Evolutionary conservation across 2,329 filamentous ascomycete species (phyloP), one percentile per base, ranked within the genome.

Genomic region (Fusarium pininemorale): DNA sequence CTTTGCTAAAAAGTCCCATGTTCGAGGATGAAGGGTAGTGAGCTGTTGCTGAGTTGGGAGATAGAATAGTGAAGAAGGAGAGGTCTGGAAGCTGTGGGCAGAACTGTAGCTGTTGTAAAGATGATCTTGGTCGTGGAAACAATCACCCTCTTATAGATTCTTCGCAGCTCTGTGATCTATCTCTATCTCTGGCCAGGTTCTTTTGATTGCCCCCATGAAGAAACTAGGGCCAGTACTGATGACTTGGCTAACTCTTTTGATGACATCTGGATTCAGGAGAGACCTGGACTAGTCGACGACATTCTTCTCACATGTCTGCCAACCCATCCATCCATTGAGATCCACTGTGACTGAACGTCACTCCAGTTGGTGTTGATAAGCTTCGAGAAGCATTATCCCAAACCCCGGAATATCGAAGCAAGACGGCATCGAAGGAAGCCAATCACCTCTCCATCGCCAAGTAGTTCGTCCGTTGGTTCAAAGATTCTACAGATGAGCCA

Each of bases 131-230:
- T 3, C 2, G 9, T 22, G 54, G 38, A n/a, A 44, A 24, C 3
- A 15, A 20, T 9, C 22, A 1, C 3, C 16, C 7, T 56, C 54
- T 56, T 56, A 56, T 56, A 56, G 28, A 56, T 44, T 20, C 11
- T 44, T 56, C 22, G 0, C 3, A 14, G 6, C 0, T 18, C 18
- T 4, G 7, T 6, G 28, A 16, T 9, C 16, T 9, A 2, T 16
- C 9, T 15, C 9, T 15, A 13, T 38, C 32, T 28, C 13, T 12
- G 9, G 24, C 9, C 9, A 6, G 6, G 20, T 2, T 38, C 32
- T 37, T 1, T 2, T 22, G 18, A 32, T 28, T 28, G 26, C 26
- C 26, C 26, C 26, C 7, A 28, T 28, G 26, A 28, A 28, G 26
- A 28, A 28, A 28, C 26, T 28, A 28, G 6, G 26, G 26, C 26